These are phyloP conservation scores for Saturnispora gosingensis DNA, from an alignment of 805 yeast species.

Conservation along the genomic window DNA sequence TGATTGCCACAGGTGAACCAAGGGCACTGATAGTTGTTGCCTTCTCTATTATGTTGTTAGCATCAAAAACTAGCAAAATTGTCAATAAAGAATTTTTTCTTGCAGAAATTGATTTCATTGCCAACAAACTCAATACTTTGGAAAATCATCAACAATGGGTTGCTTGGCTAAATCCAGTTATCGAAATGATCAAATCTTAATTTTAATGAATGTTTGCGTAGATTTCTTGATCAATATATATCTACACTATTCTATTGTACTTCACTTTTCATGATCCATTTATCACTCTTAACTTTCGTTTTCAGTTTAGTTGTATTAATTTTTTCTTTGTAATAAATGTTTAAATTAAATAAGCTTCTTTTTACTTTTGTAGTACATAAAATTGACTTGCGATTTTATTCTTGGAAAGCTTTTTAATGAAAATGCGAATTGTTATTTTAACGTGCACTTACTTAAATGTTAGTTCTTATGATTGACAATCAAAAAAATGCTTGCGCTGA, in stretches of 20 bases:
- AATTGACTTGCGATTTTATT: too few species aligned
- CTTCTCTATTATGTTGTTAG: conserved; percentile 14
- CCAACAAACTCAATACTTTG: background rate
- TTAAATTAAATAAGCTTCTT: background rate
- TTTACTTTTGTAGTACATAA: background rate
- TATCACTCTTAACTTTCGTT: background rate
- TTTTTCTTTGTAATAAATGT: background rate
- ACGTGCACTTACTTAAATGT: too few species aligned
- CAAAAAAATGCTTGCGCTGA: too few species aligned
- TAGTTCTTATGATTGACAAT: too few species aligned
- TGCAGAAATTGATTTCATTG: conserved; percentile 10
- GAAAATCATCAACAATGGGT: conserved; percentile 8
- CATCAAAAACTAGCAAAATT: conserved; percentile 7
- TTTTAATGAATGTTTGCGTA: background rate
- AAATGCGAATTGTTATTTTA: too few species aligned
- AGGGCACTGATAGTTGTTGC: conserved; percentile 17
- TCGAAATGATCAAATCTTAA: conserved; percentile 2
- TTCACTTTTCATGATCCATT: background rate
- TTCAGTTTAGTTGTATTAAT: background rate
- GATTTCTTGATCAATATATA: background rate
- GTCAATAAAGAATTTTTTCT: conserved; percentile 2
- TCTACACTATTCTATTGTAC: background rate
- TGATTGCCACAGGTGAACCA: conserved; percentile 15
- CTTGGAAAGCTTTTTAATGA: too few species aligned
- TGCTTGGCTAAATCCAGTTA: conserved; percentile 12